Conservation (phyloP, 208 protist species). For the Balamuthia mandrillaris region DNA sequence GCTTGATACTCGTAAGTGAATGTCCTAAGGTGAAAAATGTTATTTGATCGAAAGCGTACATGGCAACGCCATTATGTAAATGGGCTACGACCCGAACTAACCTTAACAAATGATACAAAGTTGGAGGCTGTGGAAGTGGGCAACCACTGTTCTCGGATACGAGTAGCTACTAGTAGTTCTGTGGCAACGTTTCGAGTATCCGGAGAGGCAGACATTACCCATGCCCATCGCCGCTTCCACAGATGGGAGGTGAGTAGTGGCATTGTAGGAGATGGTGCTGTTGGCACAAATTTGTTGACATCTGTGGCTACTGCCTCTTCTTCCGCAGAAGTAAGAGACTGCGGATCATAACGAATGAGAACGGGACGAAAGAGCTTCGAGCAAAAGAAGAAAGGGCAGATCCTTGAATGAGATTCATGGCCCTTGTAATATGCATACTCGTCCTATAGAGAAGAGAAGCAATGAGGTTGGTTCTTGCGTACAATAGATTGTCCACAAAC, state of each 20-base stretch:
- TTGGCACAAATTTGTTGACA: neutral
- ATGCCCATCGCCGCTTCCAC: constrained; percentile 31
- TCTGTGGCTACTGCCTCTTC: neutral
- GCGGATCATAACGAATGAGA: constrained; percentile 20
- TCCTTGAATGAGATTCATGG: too few relatives aligned
- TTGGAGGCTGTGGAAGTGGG: neutral
- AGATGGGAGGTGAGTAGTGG: constrained; percentile 14
- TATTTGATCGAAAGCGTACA: too few relatives aligned
- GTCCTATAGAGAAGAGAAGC: too few relatives aligned
- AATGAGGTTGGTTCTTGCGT: too few relatives aligned
- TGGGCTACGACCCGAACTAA: too few relatives aligned
- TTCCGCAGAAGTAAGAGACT: neutral
- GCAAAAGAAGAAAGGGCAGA: constrained; percentile 2
- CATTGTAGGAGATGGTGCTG: neutral
- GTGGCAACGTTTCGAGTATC: neutral
- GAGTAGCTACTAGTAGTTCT: neutral
- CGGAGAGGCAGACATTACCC: neutral
- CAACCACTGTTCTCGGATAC: neutral
- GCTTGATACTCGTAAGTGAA: too few relatives aligned
- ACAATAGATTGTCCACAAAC: too few relatives aligned
- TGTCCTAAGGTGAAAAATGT: too few relatives aligned
- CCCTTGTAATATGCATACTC: too few relatives aligned
- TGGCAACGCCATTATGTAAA: too few relatives aligned
- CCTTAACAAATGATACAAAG: too few relatives aligned
- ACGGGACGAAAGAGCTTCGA: constrained; percentile 41